Conservation (phyloP, 2,329 filamentous ascomycete genomes). For the Sclerotinia glacialis region DNA sequence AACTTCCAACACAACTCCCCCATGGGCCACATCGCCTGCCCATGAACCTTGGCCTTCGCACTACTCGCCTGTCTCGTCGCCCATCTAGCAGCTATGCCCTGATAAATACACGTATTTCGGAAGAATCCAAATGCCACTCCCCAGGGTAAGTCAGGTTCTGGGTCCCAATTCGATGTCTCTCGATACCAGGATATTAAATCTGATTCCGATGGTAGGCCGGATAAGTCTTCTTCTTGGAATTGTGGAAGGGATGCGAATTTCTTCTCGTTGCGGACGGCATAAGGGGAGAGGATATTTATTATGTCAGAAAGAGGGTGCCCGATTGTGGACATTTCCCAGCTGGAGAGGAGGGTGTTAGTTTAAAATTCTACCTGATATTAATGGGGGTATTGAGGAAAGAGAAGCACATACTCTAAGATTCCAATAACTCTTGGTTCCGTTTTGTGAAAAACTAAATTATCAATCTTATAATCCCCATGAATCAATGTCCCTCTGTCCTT, state of each 20-base stretch:
- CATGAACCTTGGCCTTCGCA: conserved; percentile 73
- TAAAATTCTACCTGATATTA: conserved; percentile 12
- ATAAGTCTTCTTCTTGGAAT: conserved; percentile 49
- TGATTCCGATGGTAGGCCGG: conserved; percentile 51
- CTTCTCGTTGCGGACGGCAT: conserved; percentile 35
- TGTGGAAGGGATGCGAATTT: conserved; percentile 38
- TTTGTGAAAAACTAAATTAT: conserved; percentile 86
- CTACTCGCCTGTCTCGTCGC: conserved; percentile 87
- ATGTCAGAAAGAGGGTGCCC: conserved; percentile 94
- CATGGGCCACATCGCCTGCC: conserved; percentile 64
- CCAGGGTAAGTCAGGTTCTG: conserved; percentile 59
- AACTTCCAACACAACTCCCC: conserved; percentile 76
- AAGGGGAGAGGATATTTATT: conserved; percentile 68
- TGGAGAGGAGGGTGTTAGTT: conserved; percentile 32
- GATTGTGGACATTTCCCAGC: conserved; percentile 97
- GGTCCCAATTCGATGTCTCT: conserved; percentile 69
- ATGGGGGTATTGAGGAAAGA: not conserved
- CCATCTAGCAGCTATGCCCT: conserved; percentile 89
- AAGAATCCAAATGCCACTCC: conserved; percentile 62
- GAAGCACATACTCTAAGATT: conserved; percentile 68
- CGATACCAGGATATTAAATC: conserved; percentile 65
- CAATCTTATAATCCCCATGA: conserved; percentile 96
- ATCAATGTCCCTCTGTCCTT: conserved; percentile 75
- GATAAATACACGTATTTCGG: conserved; percentile 61
- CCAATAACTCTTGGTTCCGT: conserved; percentile 86